A percentile compares a stretch with the other conserved stretches of the same genome.
phyloP scores from a whole-genome alignment of 768 basidiomycete genomes.

The Cubamyces lactineus region DNA sequence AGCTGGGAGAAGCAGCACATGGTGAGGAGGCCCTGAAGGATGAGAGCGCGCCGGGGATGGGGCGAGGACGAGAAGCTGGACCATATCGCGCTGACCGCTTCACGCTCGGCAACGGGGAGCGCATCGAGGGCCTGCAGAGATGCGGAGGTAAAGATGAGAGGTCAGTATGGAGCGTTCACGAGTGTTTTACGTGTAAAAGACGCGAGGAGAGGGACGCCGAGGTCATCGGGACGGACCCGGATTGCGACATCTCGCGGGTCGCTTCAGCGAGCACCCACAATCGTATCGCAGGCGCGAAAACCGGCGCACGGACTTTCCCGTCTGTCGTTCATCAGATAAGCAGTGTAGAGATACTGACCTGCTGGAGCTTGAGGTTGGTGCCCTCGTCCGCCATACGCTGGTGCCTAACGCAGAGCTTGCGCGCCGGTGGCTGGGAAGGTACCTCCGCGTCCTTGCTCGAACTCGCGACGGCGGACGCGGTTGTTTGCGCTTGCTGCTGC shows the following conservation, averaged over 20 bases:
- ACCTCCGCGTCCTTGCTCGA: constrained; percentile 3
- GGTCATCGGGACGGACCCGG: constrained; percentile 7
- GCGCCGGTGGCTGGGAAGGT: constrained; percentile 43
- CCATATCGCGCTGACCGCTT: constrained; percentile 92
- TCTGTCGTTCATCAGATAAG: background rate
- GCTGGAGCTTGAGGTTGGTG: constrained; percentile 88
- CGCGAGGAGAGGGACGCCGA: background rate
- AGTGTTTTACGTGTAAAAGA: background rate
- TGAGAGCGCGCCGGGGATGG: constrained; percentile 87
- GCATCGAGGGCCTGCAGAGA: constrained; percentile 79
- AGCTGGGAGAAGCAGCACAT: constrained; percentile 99
- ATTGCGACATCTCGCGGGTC: constrained; percentile 9
- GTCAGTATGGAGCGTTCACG: background rate
- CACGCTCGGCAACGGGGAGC: constrained; percentile 81
- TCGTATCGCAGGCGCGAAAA: background rate
- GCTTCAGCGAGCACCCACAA: background rate
- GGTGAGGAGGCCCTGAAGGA: constrained; percentile 94
- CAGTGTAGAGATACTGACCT: constrained; percentile 51
- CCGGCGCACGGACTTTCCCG: background rate
- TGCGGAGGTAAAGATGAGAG: background rate
- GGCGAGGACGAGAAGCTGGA: constrained; percentile 95
- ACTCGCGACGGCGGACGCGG: background rate
- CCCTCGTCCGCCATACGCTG: constrained; percentile 97
- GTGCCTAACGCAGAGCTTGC: constrained; percentile 91
- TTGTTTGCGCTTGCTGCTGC: background rate